These are phyloP conservation scores for Malassezia equina DNA, from an alignment of 1,284 basidiomycete species.

Conservation along the genomic window DNA sequence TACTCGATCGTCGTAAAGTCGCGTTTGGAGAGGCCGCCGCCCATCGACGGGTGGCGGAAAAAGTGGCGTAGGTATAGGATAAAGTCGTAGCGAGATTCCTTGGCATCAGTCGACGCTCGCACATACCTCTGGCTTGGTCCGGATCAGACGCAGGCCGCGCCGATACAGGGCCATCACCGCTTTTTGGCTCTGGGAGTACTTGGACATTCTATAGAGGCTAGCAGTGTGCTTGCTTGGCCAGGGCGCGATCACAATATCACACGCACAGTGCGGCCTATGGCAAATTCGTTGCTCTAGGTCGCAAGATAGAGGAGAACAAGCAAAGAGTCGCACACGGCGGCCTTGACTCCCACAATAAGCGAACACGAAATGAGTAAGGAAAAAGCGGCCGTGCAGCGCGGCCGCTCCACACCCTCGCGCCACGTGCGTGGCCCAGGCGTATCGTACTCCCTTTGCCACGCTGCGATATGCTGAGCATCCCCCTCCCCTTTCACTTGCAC, in stretches of 20 bases:
- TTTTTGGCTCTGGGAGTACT: conserved; percentile 12
- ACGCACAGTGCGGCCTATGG: not conserved
- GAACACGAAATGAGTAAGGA: conserved; percentile 19
- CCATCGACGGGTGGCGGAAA: conserved; percentile 40
- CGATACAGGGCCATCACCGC: conserved; percentile 13
- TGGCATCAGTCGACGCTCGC: not conserved
- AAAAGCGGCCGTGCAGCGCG: not conserved
- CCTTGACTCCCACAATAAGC: conserved; percentile 20
- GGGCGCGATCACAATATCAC: not conserved
- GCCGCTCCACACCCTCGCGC: not conserved
- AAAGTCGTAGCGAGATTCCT: conserved; percentile 36
- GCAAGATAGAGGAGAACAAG: conserved; percentile 20
- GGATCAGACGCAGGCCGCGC: conserved; percentile 13
- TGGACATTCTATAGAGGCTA: conserved; percentile 11
- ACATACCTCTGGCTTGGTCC: conserved; percentile 19
- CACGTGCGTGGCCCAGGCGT: conserved; percentile 2
- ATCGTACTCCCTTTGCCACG: not conserved
- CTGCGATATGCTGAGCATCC: not conserved
- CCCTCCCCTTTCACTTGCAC: conserved; percentile 21
- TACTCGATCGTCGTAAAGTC: conserved; percentile 46
- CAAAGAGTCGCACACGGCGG: not conserved
- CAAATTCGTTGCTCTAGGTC: conserved; percentile 13
- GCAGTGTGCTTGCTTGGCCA: conserved; percentile 1
- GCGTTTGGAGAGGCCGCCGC: conserved; percentile 30
- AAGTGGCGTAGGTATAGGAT: conserved; percentile 44